Base-by-base conservation (phyloP, 192 early-diverging fungal species). In the Backusella tuberculispora region DNA sequence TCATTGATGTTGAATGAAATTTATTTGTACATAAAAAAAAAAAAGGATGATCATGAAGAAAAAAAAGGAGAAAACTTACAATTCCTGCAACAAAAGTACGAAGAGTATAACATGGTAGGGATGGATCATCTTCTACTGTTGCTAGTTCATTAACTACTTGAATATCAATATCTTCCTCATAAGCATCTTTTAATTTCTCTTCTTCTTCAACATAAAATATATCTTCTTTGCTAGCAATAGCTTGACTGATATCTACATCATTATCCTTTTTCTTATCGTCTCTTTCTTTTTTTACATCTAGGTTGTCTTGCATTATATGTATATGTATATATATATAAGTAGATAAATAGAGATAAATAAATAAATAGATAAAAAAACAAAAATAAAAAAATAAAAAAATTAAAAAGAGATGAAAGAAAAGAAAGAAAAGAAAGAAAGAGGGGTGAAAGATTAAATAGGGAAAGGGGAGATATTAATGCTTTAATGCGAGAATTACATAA, bases 81-180 rank as follows among this genome's bases (percentile, higher is more conserved):
- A 90, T 81, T 8, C 90, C 91, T 19, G 91, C 80, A 17, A 91
- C 68, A 80, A 87, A 84, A 3, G 88, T 83, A 56, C 94, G 90
- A 77, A 93, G 83, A 0, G 92, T 95, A 47, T 89, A 81, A 15
- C 87, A 85, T 6, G 87, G 87, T 15, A 91, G 66, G 14, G 75
- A 74, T 0, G 87, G 78, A 71, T 91, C 86, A 79, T 94, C 92
- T 21, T 84, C 85, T 43, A 53, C 19, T 29, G 44, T 50, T 26
- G 65, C 76, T 6, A 77, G 43, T n/a, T 77, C 44, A 63, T 77
- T 72, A 9, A 77, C 76, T 21, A 66, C 63, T 12, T 40, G 17
- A 46, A 77, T 65, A 53, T 77, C 76, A 14, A 72, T 38, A 38
- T 77, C 76, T 17, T 77, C 76, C 5, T 72, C 50, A 2, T 63